Base-by-base conservation (phyloP, 2,329 filamentous ascomycete genomes). In the Botrytis byssoidea region DNA sequence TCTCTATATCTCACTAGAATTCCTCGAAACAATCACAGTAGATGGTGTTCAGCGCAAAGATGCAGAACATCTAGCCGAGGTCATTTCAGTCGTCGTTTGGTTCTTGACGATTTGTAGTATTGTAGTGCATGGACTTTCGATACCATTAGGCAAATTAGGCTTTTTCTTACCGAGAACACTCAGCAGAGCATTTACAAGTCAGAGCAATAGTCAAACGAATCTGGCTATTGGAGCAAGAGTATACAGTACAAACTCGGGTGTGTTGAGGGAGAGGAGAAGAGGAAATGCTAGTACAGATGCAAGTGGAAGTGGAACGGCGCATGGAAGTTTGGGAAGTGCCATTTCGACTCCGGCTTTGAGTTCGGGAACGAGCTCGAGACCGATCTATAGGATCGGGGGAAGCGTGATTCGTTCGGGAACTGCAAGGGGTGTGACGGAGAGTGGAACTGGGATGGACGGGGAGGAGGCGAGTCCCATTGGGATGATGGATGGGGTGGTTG, bases 31-130 rank as follows among this genome's bases (percentile, higher is more conserved):
- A 2, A 79, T 89, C n/a, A 88, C 86, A 0, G 87, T 89, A 12
- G 84, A 92, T 70, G 90, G 88, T 0, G 80, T 86, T 46, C 83
- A 88, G 22, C 86, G 93, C 42, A 84, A 86, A 51, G 93, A 97
- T 80, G 91, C 93, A 0, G 82, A 83, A 46, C 83, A 87, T 14
- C 83, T 97, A 1, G 85, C 85, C 7, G 92, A 97, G 76, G 86
- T 89, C 0, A 87, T 93, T 70, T 86, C 85, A 2, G 85, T 95
- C 0, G 88, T 97, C 0, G 91, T 97, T 29, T 97, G 94, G 94
- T 97, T 97, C 79, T 83, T 97, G 70, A 87, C 89, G 14, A 89
- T 96, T 32, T 95, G 92, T 83, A 96, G 93, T 77, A 91, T 97
- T 74, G 92, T 94, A 59, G 91, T 96, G 5, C 94, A 97, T 77